Evolutionary conservation across 345 rosid species (phyloP).

Genomic region (Sonneratia alba): DNA sequence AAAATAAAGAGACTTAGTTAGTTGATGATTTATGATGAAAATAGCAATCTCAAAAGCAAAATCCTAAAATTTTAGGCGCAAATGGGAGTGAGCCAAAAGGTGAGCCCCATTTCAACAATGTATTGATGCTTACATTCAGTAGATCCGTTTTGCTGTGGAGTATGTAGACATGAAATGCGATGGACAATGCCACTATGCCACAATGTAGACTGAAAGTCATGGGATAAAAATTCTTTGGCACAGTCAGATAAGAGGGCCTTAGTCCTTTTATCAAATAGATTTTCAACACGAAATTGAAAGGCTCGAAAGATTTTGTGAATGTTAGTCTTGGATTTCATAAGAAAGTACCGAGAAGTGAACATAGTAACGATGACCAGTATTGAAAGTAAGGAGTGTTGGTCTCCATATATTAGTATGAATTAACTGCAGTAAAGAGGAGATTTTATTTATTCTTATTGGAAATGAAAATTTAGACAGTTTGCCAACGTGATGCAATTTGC

Average conservation of each 20-base stretch:
- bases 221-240: not conserved
- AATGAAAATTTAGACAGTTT: too few species aligned
- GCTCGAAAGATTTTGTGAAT: not conserved
- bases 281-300: not conserved
- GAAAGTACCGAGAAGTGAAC: too few species aligned
- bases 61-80: not conserved
- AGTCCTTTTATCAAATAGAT: not conserved
- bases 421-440: too few species aligned
- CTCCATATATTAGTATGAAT: too few species aligned
- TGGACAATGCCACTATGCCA: not conserved
- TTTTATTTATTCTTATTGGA: too few species aligned
- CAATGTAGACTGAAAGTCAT: not conserved
- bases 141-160: constrained; percentile 1
- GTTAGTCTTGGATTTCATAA: too few species aligned
- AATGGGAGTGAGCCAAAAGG: not conserved
- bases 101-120: not conserved
- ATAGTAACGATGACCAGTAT: too few species aligned
- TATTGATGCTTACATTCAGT: not conserved
- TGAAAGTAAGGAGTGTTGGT: too few species aligned
- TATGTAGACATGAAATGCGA: not conserved
- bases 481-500: too few species aligned
- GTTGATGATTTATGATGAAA: not conserved
- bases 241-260: not conserved
- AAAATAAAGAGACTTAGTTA: not conserved
- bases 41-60: not conserved